Evolutionary conservation across 768 basidiomycete species (phyloP).

Genomic region (Scleroderma bovista): DNA sequence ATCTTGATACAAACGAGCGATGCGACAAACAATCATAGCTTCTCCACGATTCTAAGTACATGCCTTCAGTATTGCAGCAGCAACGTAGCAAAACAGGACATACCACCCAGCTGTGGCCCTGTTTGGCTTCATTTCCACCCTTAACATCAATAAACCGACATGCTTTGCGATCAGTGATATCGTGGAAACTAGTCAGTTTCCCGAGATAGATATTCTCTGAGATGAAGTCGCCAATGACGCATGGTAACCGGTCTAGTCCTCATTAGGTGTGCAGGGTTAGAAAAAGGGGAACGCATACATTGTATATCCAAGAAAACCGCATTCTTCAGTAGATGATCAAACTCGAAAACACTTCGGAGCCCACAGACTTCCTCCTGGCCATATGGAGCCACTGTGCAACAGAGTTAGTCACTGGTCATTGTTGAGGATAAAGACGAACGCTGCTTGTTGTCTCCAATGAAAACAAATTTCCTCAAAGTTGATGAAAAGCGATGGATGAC

Average conservation of each 20-base stretch:
- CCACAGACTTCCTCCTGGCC: slow-evolving; percentile 62
- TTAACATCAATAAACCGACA: slow-evolving; percentile 36
- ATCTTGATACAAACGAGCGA: slow-evolving; percentile 48
- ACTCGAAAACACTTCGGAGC: slow-evolving; percentile 71
- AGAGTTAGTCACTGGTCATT: slow-evolving; percentile 1
- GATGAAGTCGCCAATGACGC: slow-evolving; percentile 65
- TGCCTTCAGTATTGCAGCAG: background rate
- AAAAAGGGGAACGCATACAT: slow-evolving; percentile 42
- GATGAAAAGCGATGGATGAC: slow-evolving; percentile 22
- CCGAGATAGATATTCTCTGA: slow-evolving; percentile 58
- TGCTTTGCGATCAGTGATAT: too few species aligned
- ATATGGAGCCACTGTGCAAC: slow-evolving; percentile 67
- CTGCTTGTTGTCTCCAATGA: slow-evolving; percentile 37
- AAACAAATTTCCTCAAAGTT: slow-evolving; percentile 30
- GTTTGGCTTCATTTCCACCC: too few species aligned
- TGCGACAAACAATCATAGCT: slow-evolving; percentile 42
- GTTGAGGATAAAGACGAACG: slow-evolving; percentile 11
- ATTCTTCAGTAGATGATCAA: slow-evolving; percentile 46
- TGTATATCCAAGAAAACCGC: slow-evolving; percentile 62
- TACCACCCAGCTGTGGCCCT: slow-evolving; percentile 35
- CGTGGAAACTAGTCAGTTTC: slow-evolving; percentile 56
- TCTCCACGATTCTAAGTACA: slow-evolving; percentile 54
- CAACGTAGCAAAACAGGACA: background rate
- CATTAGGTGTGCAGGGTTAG: too few species aligned
- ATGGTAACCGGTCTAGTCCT: slow-evolving; percentile 72